Percentiles rank a stretch among this genome's conserved stretches.
Conservation (phyloP, 1,284 basidiomycete species). For the Cryptococcus sp. region DNA sequence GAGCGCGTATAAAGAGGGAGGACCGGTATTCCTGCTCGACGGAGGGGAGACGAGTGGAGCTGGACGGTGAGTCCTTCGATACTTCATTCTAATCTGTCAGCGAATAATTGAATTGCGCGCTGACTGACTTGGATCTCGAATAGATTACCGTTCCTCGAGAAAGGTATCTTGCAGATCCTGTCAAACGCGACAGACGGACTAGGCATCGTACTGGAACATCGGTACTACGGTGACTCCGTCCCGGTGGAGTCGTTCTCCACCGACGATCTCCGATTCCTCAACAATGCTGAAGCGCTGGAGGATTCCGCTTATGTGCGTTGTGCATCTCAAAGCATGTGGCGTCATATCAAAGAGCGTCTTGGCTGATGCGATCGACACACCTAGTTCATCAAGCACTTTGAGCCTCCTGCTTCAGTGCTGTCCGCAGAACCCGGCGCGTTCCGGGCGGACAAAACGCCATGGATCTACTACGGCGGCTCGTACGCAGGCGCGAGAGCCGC, state of each 20-base stretch:
- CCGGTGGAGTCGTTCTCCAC: conserved; percentile 70
- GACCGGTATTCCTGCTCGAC: conserved; percentile 78
- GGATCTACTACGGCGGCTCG: conserved; percentile 88
- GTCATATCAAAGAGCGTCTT: neutral
- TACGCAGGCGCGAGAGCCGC: conserved; percentile 91
- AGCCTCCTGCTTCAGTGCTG: conserved; percentile 64
- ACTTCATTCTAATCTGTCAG: neutral
- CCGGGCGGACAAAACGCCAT: conserved; percentile 62
- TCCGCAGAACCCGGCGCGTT: conserved; percentile 64
- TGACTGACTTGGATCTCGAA: neutral
- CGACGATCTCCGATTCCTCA: conserved; percentile 77
- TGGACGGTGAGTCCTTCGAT: conserved; percentile 33
- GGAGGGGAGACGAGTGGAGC: conserved; percentile 71
- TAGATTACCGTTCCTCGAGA: conserved; percentile 53
- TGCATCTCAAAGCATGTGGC: neutral
- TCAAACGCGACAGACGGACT: conserved; percentile 76
- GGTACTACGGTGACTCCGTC: conserved; percentile 67
- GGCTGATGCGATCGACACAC: neutral
- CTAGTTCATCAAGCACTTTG: conserved; percentile 80
- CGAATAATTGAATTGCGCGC: neutral
- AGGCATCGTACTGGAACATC: conserved; percentile 87
- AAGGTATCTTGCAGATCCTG: conserved; percentile 81
- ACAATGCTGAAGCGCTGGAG: conserved; percentile 84
- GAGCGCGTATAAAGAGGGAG: conserved; percentile 73
- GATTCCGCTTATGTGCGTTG: conserved; percentile 69